Conservation (phyloP, 331 rosid genomes). For the Dryas integrifolia region DNA sequence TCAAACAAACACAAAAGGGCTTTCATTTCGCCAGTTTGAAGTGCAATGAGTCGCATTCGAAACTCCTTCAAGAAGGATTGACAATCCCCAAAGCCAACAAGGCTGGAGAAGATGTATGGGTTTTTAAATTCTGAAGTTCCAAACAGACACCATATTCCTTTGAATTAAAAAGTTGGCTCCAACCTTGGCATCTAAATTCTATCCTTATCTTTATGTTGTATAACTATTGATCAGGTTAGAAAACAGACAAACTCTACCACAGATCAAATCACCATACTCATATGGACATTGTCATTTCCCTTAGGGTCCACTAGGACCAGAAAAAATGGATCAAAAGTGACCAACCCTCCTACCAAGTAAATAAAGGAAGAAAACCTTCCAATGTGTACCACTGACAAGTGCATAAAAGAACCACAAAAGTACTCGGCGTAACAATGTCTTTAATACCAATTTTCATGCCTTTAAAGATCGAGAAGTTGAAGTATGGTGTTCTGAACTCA, state of each 20-base stretch:
- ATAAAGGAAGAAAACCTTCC: too few species aligned
- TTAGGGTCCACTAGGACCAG: background rate
- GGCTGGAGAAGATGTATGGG: background rate
- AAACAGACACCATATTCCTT: background rate
- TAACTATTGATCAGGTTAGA: background rate
- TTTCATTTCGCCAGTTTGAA: background rate
- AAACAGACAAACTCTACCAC: background rate
- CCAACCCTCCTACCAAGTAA: background rate
- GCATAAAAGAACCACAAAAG: too few species aligned
- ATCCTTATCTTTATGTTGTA: background rate
- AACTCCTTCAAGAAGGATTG: background rate
- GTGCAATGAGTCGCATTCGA: background rate
- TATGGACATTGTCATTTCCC: background rate
- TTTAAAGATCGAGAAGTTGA: too few species aligned
- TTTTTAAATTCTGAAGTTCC: background rate
- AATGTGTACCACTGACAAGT: too few species aligned
- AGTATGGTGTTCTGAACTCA: background rate
- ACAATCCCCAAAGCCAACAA: constrained; percentile 4
- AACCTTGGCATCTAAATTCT: background rate
- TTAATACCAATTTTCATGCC: too few species aligned
- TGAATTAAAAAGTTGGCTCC: background rate
- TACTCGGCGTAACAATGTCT: too few species aligned
- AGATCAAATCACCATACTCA: background rate
- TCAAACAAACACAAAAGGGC: background rate
- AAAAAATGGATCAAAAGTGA: background rate